These are phyloP conservation scores for Ophiostoma ulmi DNA, from an alignment of 2,329 filamentous ascomycete genomes.

Conservation along the genomic window DNA sequence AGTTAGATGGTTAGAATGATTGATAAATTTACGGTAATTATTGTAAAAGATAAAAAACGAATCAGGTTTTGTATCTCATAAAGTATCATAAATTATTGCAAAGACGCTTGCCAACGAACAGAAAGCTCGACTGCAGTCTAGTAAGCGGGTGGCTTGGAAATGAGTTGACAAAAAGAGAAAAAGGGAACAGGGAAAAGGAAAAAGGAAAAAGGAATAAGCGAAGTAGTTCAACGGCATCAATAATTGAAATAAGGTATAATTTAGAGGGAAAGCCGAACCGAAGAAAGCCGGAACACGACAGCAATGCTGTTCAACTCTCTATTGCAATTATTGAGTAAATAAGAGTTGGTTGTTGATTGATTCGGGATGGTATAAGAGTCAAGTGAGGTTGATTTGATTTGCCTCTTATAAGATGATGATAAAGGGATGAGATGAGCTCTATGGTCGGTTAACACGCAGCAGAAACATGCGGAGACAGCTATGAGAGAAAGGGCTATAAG, in stretches of 20 bases:
- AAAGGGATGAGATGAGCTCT: not conserved
- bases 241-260: not conserved
- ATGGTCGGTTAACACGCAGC: not conserved
- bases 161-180: not conserved
- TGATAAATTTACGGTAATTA: no score
- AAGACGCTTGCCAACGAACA: slow-evolving; percentile 1
- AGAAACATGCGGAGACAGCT: not conserved
- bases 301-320: not conserved
- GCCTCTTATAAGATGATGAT: no score
- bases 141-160: not conserved
- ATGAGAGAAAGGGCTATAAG: not conserved
- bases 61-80: no score
- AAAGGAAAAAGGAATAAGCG: not conserved
- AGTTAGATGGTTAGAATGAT: not conserved
- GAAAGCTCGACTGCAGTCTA: not conserved
- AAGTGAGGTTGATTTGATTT: not conserved
- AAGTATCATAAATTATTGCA: not conserved
- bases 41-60: not conserved
- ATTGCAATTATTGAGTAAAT: not conserved
- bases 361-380: not conserved
- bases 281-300: not conserved
- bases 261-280: not conserved
- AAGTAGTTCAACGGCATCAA: not conserved
- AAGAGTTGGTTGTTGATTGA: not conserved
- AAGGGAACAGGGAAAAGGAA: not conserved